Conservation (phyloP, 331 rosid genomes). For the Rhamnella rubrinervis region DNA sequence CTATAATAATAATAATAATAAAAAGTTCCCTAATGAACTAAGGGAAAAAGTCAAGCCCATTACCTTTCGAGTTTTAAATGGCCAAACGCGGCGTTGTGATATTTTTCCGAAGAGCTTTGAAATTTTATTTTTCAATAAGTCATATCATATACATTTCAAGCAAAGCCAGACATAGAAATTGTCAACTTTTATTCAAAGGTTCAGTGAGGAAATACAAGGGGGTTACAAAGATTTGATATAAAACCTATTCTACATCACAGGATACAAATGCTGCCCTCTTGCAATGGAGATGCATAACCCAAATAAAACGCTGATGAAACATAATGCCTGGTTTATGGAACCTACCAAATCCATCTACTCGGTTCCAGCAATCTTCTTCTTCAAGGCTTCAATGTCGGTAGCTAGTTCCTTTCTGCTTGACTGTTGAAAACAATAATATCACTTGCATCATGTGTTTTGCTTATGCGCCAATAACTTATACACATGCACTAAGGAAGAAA, state of each 20-base stretch:
- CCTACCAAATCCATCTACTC: constrained; percentile 43
- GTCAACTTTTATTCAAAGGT: constrained; percentile 38
- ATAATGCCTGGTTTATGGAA: constrained; percentile 14
- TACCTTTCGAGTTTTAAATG: no score
- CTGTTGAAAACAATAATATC: constrained; percentile 20
- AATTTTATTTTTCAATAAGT: no score
- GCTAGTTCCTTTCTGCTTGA: constrained; percentile 85
- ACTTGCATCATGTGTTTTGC: background rate
- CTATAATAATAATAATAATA: no score
- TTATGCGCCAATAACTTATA: background rate
- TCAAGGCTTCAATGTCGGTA: constrained; percentile 72
- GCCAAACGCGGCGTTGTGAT: no score
- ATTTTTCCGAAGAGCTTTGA: no score
- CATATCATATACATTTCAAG: no score
- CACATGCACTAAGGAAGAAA: background rate
- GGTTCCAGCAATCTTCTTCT: constrained; percentile 85
- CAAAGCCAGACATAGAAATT: background rate
- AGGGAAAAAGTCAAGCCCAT: no score
- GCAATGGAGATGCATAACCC: constrained; percentile 33
- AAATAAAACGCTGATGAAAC: constrained; percentile 32
- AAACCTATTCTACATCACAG: constrained; percentile 50
- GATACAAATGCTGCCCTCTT: constrained; percentile 51
- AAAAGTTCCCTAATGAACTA: no score
- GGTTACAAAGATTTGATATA: constrained; percentile 31
- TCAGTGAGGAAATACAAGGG: constrained; percentile 31